These are phyloP conservation scores for Acanthamoeba lenticulata DNA, from an alignment of 208 protist genomes.

Conservation along the genomic window DNA sequence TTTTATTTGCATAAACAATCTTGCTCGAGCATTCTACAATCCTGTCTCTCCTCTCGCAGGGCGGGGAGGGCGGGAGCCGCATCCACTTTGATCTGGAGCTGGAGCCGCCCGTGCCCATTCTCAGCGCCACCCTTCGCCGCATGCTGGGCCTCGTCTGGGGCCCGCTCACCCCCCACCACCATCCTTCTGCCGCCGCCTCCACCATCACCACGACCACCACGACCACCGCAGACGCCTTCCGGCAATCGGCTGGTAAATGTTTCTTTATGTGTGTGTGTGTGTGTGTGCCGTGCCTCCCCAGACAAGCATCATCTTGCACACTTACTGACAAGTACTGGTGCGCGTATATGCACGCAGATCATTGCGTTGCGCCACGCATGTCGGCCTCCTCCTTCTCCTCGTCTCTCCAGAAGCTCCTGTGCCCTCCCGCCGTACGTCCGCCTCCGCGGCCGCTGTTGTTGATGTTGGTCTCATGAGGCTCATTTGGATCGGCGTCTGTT, in stretches of 20 bases:
- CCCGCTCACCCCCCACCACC: background rate
- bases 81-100: background rate
- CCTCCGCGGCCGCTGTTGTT: background rate
- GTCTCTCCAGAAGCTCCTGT: background rate
- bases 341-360: background rate
- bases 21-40: background rate
- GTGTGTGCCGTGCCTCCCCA: background rate
- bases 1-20: too few relatives aligned
- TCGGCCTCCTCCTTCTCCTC: too few relatives aligned
- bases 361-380: too few relatives aligned
- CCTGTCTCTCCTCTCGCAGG: background rate
- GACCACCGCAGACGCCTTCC: too few relatives aligned
- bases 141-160: background rate
- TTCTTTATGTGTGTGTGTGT: background rate
- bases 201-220: too few relatives aligned
- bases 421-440: background rate
- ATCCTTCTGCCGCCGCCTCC: background rate
- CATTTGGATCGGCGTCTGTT: too few relatives aligned
- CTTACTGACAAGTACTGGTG: too few relatives aligned
- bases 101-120: background rate
- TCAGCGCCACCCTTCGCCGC: background rate
- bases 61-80: background rate
- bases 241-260: too few relatives aligned
- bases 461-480: too few relatives aligned
- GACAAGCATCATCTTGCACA: too few relatives aligned